These are phyloP conservation scores for Aspergillus ochraceus DNA, from an alignment of 2,329 filamentous ascomycete genomes.

Conservation along the genomic window DNA sequence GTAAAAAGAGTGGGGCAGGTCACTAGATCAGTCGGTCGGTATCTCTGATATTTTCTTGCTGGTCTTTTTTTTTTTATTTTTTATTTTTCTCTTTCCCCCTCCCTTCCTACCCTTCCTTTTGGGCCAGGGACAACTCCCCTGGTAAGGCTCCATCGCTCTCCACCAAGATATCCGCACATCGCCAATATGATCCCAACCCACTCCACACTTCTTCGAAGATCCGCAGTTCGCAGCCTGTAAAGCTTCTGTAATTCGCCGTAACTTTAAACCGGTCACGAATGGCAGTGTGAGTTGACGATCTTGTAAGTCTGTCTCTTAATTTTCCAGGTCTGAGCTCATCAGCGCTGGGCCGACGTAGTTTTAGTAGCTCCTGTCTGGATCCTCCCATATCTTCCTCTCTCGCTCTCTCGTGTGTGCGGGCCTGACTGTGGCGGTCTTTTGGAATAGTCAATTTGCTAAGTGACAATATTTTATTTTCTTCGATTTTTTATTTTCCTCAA, in stretches of 20 bases:
- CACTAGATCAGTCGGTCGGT: not conserved
- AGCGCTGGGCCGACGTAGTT: slow-evolving; percentile 17
- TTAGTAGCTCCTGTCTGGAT: slow-evolving; percentile 18
- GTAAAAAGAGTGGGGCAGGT: not conserved
- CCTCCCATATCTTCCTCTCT: slow-evolving; percentile 16
- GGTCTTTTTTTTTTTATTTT: not conserved
- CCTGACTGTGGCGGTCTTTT: slow-evolving; percentile 22
- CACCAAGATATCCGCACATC: slow-evolving; percentile 26
- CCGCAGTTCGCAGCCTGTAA: slow-evolving; percentile 32
- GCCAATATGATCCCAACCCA: slow-evolving; percentile 27
- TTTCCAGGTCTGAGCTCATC: slow-evolving; percentile 22
- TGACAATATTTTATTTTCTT: slow-evolving; percentile 9
- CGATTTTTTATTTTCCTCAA: slow-evolving; percentile 3
- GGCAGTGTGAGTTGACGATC: slow-evolving; percentile 23
- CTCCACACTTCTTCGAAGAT: slow-evolving; percentile 30
- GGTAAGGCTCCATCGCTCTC: slow-evolving; percentile 23
- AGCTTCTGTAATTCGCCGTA: slow-evolving; percentile 32
- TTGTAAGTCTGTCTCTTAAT: slow-evolving; percentile 19
- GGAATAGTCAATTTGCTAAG: slow-evolving; percentile 14
- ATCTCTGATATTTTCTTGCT: not conserved
- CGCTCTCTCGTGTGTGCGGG: slow-evolving; percentile 20
- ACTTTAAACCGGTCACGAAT: slow-evolving; percentile 24
- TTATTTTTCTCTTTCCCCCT: not conserved
- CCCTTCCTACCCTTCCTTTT: slow-evolving; percentile 3
- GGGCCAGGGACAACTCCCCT: slow-evolving; percentile 23